Percentiles rank a stretch among this genome's conserved stretches.
Conservation (phyloP, 2,329 filamentous ascomycete species). For the Fusarium fracticaudum region DNA sequence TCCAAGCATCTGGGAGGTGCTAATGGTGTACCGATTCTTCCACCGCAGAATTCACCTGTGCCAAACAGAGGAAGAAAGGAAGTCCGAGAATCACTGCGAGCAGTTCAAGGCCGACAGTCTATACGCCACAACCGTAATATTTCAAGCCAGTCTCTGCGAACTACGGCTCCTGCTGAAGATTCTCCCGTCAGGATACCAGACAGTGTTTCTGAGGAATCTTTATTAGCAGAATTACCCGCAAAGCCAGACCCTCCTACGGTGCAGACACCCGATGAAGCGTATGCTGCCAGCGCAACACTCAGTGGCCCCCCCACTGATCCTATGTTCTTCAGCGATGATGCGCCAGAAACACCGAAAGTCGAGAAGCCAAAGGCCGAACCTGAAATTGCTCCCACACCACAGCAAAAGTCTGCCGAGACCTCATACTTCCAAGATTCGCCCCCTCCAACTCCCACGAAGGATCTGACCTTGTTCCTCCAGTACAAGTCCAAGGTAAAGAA, state of each 20-base stretch:
- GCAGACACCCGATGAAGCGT: constrained; percentile 75
- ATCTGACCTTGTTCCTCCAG: constrained; percentile 92
- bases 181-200: constrained; percentile 69
- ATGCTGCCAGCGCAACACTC: constrained; percentile 65
- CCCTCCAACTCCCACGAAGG: constrained; percentile 75
- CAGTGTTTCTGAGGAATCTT: constrained; percentile 71
- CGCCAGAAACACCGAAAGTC: constrained; percentile 24
- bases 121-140: constrained; percentile 60
- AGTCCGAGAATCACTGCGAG: constrained; percentile 83
- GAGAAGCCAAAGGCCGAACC: constrained; percentile 38
- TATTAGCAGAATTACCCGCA: constrained; percentile 35
- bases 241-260: constrained; percentile 49
- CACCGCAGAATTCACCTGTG: constrained; percentile 81
- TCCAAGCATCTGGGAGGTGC: constrained; percentile 89
- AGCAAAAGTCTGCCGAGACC: constrained; percentile 54
- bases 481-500: constrained; percentile 99
- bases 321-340: constrained; percentile 43
- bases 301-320: constrained; percentile 65
- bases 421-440: constrained; percentile 71
- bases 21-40: constrained; percentile 86
- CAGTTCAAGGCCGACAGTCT: constrained; percentile 65
- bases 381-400: constrained; percentile 46
- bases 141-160: constrained; percentile 56
- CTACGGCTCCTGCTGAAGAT: constrained; percentile 57
- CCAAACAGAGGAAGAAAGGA: constrained; percentile 85